phyloP scores from a whole-genome alignment of 2,329 filamentous ascomycete genomes.

The Mariannaea sp. region DNA sequence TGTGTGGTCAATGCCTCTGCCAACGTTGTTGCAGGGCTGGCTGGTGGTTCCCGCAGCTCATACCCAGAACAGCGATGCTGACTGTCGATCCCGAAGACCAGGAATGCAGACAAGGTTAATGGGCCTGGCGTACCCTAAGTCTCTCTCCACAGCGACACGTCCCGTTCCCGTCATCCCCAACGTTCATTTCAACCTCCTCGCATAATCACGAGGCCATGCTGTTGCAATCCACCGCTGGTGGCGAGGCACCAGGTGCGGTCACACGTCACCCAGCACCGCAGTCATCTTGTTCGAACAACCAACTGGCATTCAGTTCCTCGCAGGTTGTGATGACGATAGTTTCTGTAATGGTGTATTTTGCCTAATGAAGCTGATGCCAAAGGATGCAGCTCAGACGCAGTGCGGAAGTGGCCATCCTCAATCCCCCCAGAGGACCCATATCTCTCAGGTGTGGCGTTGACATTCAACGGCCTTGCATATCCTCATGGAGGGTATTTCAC shows the following conservation, averaged over 20 bases:
- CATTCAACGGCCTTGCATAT: constrained; percentile 3
- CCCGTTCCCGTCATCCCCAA: constrained; percentile 5
- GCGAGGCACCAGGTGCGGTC: constrained; percentile 1
- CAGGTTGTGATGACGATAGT: constrained; percentile 38
- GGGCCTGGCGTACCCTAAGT: too few species aligned
- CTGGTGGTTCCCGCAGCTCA: constrained; percentile 2
- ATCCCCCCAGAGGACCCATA: constrained; percentile 13
- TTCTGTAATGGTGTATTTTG: too few species aligned
- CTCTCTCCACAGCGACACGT: background rate
- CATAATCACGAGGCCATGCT: background rate
- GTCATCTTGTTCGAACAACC: constrained; percentile 9
- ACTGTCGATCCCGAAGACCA: constrained; percentile 7
- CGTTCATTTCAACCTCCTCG: background rate
- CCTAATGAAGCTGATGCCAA: too few species aligned
- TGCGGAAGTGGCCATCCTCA: constrained; percentile 1
- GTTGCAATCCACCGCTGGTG: constrained; percentile 1
- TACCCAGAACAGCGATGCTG: constrained; percentile 7
- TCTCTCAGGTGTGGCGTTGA: constrained; percentile 6
- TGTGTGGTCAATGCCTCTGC: too few species aligned
- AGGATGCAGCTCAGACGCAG: too few species aligned
- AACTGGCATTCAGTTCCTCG: constrained; percentile 1
- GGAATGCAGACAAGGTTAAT: constrained; percentile 6
- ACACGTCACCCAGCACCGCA: constrained; percentile 14
- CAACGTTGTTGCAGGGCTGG: constrained; percentile 8
- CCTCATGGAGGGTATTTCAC: background rate